These are phyloP conservation scores for Corchorus olitorius DNA, from an alignment of 345 rosid genomes.

Conservation along the genomic window DNA sequence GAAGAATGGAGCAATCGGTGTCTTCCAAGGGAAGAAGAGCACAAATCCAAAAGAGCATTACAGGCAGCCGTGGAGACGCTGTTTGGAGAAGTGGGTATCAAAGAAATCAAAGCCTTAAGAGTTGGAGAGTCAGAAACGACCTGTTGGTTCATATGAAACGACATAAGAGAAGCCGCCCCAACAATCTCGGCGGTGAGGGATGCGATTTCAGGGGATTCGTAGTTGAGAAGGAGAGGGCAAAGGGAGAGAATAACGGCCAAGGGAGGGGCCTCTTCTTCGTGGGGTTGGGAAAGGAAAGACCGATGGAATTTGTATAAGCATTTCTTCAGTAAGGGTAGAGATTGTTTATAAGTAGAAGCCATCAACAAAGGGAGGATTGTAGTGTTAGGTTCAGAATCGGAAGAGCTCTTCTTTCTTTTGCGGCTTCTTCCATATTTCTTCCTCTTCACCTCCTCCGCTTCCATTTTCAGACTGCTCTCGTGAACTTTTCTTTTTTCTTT, in stretches of 20 bases:
- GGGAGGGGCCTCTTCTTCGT: conserved; percentile 10
- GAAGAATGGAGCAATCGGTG: conserved; percentile 40
- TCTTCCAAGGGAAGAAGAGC: conserved; percentile 45
- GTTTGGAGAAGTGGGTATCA: conserved; percentile 25
- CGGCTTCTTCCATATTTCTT: conserved; percentile 19
- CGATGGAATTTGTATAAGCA: conserved; percentile 36
- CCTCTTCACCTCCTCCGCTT: background rate
- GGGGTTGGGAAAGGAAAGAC: conserved; percentile 29
- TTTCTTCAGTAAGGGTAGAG: conserved; percentile 26
- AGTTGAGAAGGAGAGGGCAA: conserved; percentile 45
- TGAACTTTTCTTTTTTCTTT: too few relatives aligned
- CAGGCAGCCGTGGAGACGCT: conserved; percentile 42
- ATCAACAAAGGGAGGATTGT: conserved; percentile 37
- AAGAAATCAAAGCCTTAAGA: conserved; percentile 37
- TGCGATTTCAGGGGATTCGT: conserved; percentile 37
- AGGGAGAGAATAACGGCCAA: conserved; percentile 27
- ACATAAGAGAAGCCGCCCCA: conserved; percentile 43
- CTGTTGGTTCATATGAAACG: conserved; percentile 42
- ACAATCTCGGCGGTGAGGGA: conserved; percentile 41
- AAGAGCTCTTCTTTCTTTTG: conserved; percentile 19
- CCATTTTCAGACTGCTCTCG: background rate
- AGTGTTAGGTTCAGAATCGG: background rate
- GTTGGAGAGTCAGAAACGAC: conserved; percentile 42
- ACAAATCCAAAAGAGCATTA: conserved; percentile 52
- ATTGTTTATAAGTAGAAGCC: conserved; percentile 29